Conservation (phyloP, 2,329 filamentous ascomycete species). For the Elsinoe necatrix region DNA sequence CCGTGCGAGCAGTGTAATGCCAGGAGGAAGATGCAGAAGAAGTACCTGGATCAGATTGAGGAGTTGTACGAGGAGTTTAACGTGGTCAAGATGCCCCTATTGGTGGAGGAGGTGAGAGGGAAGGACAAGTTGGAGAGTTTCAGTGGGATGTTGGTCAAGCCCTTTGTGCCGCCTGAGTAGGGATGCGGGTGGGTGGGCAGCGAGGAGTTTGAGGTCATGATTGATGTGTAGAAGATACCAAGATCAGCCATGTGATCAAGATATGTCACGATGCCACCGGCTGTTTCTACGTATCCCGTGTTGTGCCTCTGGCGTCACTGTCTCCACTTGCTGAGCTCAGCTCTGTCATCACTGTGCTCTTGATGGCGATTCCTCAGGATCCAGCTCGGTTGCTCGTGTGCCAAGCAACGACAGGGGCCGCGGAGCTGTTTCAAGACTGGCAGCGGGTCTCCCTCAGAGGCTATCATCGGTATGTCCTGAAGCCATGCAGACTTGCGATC, state of each 20-base stretch:
- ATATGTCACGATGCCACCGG: neutral
- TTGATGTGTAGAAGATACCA: constrained; percentile 13
- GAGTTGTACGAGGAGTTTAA: constrained; percentile 99
- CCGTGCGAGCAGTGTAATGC: constrained; percentile 93
- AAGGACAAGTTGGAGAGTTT: constrained; percentile 91
- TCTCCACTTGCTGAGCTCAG: no score
- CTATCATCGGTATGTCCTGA: no score
- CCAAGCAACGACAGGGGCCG: no score
- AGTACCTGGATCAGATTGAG: constrained; percentile 97
- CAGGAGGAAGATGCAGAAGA: constrained; percentile 95
- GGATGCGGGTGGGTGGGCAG: neutral
- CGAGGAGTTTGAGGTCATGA: constrained; percentile 9
- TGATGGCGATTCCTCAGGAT: no score
- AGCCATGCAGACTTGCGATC: no score
- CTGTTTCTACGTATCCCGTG: neutral
- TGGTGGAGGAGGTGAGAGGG: constrained; percentile 91
- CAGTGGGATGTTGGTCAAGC: constrained; percentile 72
- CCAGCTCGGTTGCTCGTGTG: no score
- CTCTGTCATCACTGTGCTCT: no score
- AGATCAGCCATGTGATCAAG: neutral
- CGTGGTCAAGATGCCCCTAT: constrained; percentile 92
- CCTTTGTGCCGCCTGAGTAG: constrained; percentile 57
- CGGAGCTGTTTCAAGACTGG: no score
- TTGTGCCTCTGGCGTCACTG: no score
- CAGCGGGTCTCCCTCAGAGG: no score